These are phyloP conservation scores for Cryptococcus sp. DNA, from an alignment of 1,284 basidiomycete genomes.

Conservation along the genomic window DNA sequence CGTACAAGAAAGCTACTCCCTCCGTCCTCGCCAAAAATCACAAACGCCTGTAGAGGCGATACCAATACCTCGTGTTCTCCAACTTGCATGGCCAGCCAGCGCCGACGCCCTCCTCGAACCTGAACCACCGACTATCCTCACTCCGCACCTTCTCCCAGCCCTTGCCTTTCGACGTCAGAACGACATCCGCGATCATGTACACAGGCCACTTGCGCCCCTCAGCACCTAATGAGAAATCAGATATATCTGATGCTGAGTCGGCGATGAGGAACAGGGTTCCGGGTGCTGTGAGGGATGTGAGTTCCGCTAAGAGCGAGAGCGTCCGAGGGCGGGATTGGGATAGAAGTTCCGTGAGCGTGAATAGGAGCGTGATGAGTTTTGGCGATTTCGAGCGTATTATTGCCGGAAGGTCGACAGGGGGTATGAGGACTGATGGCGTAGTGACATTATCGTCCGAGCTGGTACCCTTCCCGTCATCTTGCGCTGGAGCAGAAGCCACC, in stretches of 20 bases:
- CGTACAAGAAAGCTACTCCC: not conserved
- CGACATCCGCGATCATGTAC: conserved; percentile 45
- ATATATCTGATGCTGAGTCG: conserved; percentile 51
- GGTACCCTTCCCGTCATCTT: conserved; percentile 5
- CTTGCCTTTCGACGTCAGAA: conserved; percentile 22
- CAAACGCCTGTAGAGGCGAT: conserved; percentile 46
- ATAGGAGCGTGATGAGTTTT: conserved; percentile 52
- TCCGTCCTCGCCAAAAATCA: conserved; percentile 7
- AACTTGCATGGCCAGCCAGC: conserved; percentile 51
- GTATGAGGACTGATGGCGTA: conserved; percentile 7
- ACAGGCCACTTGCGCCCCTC: conserved; percentile 47
- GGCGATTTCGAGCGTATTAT: conserved; percentile 13
- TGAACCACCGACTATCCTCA: conserved; percentile 51
- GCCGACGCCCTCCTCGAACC: conserved; percentile 45
- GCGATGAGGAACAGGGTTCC: conserved; percentile 54
- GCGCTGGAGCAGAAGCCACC: conserved; percentile 16
- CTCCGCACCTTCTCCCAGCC: conserved; percentile 45
- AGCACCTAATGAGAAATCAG: conserved; percentile 42
- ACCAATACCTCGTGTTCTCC: conserved; percentile 55
- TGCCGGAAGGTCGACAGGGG: conserved; percentile 7
- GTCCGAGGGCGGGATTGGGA: conserved; percentile 51
- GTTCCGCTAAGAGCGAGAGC: conserved; percentile 44
- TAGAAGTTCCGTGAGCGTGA: conserved; percentile 55
- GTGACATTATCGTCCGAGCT: conserved; percentile 2
- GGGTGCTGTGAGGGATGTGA: conserved; percentile 44